Base-by-base conservation (phyloP, 148 eudicot genomes). In the Oxyria digyna region DNA sequence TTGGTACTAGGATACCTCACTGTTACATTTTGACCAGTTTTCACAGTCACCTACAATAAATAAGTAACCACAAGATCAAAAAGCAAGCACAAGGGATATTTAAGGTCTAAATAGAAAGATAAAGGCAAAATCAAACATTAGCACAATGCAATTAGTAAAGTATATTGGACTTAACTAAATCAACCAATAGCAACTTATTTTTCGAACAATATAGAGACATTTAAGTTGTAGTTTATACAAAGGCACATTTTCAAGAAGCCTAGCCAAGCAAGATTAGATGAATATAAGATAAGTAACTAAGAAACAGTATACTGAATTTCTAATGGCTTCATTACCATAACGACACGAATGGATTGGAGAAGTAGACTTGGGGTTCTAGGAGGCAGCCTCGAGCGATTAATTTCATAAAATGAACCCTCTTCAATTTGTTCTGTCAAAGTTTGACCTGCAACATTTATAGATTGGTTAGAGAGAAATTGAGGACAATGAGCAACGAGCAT, bases 1-100 rank as follows among this genome's bases (percentile, higher is more conserved):
- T 71, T 67, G 72, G 55, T 62, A 75, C 86, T 66, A 4, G 69
- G 69, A 14, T 66, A 66, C 27, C 69, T 66, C 46, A 66, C 45
- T 12, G 8, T 66, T 37, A 66, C 2, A 23, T 21, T 18, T 38
- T 66, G 14, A 35, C 20, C 46, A 38, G 4, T 37, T 41, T 66
- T 66, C 29, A 20, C 27, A n/a, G 69, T 66, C 46, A 66, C 69
- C 69, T 66, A 8, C 46, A 66, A 41, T 15, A 66, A 6, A 65
- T 65, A 6, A 37, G 14, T 14, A 65, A 65, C n/a, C n/a, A n/a
- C n/a, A n/a, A n/a, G n/a, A n/a, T n/a, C n/a, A n/a, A n/a, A n/a
- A n/a, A n/a, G 29, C 15, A 52, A 23, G 62, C 31, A 52, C 32
- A 24, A 20, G 62, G 62, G 4, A 11, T 4, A 7, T 23, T 23